Evolutionary conservation across 768 basidiomycete species (phyloP).

Genomic region (Phlegmacium glaucopus): DNA sequence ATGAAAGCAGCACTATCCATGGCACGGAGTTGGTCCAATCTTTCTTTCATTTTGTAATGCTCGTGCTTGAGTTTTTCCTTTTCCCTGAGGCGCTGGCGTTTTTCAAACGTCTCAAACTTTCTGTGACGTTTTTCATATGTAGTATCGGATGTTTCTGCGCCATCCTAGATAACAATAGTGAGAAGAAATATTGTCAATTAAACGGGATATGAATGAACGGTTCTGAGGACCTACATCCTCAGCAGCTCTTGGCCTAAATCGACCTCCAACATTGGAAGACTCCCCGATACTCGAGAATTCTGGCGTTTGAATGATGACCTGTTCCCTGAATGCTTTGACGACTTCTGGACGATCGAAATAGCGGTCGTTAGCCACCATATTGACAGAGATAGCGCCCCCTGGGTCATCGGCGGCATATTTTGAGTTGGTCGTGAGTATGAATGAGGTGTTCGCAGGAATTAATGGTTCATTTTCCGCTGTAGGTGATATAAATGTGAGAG

Average conservation of each 20-base stretch:
- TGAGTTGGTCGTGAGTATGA: slow-evolving; percentile 75
- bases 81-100: slow-evolving; percentile 79
- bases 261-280: slow-evolving; percentile 53
- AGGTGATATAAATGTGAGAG: slow-evolving; percentile 9
- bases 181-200: slow-evolving; percentile 7
- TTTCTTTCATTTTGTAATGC: slow-evolving; percentile 87
- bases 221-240: slow-evolving; percentile 59
- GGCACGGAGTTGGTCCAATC: slow-evolving; percentile 75
- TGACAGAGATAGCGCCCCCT: slow-evolving; percentile 38
- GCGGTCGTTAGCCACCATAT: slow-evolving; percentile 59
- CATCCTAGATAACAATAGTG: slow-evolving; percentile 35
- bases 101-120: slow-evolving; percentile 85
- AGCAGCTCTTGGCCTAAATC: slow-evolving; percentile 64
- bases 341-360: slow-evolving; percentile 82
- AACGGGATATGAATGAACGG: slow-evolving; percentile 5
- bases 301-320: slow-evolving; percentile 75
- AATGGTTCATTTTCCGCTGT: slow-evolving; percentile 70
- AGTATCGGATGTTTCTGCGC: slow-evolving; percentile 72
- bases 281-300: slow-evolving; percentile 51
- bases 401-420: slow-evolving; percentile 43
- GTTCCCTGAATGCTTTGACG: slow-evolving; percentile 63
- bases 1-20: slow-evolving; percentile 76
- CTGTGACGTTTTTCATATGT: slow-evolving; percentile 80
- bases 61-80: slow-evolving; percentile 92
- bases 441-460: slow-evolving; percentile 60